phyloP scores from a whole-genome alignment of 1,139 yeast species.

The Wickerhamiella infanticola region DNA sequence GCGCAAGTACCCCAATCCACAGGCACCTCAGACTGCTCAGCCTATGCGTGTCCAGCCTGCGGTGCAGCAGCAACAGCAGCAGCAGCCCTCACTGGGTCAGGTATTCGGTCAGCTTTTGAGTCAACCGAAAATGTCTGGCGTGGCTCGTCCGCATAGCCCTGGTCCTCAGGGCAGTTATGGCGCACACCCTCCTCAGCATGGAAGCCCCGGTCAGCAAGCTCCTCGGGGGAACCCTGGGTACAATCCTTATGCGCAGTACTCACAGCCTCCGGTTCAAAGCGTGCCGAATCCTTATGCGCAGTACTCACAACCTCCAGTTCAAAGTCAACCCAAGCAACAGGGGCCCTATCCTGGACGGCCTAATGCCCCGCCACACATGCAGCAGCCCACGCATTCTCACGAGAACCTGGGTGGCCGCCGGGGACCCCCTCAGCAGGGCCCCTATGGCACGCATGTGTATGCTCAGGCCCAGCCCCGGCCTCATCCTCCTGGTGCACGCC shows the following conservation, averaged over 20 bases:
- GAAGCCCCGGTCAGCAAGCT: not conserved
- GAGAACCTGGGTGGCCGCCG: not conserved
- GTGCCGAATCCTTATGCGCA: not conserved
- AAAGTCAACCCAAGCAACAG: not conserved
- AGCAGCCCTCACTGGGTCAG: not conserved
- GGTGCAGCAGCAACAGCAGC: not conserved
- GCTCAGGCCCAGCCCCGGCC: not conserved
- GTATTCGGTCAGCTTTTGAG: not conserved
- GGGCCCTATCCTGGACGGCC: not conserved
- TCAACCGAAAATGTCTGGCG: not conserved
- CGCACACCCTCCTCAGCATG: not conserved
- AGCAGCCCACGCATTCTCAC: not conserved
- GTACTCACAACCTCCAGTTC: not conserved
- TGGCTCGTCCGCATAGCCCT: not conserved
- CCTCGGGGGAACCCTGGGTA: not conserved
- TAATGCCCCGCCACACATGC: not conserved
- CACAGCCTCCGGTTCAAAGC: not conserved
- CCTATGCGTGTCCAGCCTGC: not conserved
- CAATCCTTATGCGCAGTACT: not conserved
- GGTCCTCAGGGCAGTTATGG: not conserved
- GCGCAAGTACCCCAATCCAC: not conserved
- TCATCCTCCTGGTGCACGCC: not conserved
- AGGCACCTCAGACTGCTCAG: not conserved
- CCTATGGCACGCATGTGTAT: not conserved
- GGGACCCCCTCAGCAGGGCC: not conserved